Conservation (phyloP, 305 asterid genomes). For the Solanum hybrid region DNA sequence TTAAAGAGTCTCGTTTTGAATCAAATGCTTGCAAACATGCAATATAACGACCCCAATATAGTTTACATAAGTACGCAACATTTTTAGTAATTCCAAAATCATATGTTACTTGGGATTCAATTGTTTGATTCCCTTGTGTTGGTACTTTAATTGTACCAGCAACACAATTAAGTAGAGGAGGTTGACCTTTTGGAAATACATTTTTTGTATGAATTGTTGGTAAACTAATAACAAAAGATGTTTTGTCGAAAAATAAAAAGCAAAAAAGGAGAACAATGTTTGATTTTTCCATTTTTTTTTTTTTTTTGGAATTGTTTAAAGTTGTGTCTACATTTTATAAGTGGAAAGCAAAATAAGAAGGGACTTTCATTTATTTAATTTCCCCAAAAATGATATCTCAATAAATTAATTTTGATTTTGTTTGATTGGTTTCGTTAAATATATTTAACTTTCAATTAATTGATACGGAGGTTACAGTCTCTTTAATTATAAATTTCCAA, state of each 20-base stretch:
- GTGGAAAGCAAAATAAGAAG: background rate
- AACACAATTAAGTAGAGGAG: background rate
- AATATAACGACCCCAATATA: background rate
- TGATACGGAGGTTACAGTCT: too few species aligned
- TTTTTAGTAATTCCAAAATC: background rate
- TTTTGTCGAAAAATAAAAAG: background rate
- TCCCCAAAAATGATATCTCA: background rate
- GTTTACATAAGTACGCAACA: background rate
- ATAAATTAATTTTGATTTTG: background rate
- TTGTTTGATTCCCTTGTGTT: background rate
- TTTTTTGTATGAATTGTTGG: background rate
- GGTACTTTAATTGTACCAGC: background rate
- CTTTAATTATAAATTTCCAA: too few species aligned
- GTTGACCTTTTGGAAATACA: background rate
- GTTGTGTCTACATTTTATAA: background rate
- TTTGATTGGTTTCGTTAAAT: too few species aligned
- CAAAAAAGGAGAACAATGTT: background rate
- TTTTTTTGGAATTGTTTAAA: background rate
- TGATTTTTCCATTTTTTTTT: background rate
- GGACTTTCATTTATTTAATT: background rate
- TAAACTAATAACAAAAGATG: background rate
- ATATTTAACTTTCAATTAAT: too few species aligned
- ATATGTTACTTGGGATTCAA: background rate
- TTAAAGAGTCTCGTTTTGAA: background rate
- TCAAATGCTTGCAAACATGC: background rate